A percentile compares a stretch with the other conserved stretches of the same genome.
Conservation (phyloP, 1,139 yeast genomes). For the Pichia sp. region DNA sequence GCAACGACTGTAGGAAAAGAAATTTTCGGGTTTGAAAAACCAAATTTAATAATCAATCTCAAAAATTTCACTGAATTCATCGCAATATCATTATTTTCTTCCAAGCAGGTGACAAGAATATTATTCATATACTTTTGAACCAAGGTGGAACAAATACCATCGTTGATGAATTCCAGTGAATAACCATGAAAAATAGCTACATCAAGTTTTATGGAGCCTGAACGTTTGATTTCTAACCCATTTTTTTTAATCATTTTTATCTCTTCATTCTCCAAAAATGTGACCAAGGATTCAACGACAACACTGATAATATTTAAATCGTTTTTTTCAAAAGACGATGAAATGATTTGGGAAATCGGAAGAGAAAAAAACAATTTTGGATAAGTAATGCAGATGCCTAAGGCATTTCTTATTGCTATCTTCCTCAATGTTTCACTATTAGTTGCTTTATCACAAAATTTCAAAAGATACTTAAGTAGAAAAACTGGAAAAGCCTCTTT, state of each 20-base stretch:
- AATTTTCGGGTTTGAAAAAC: constrained; percentile 66
- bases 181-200: constrained; percentile 48
- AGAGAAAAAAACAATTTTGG: constrained; percentile 55
- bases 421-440: constrained; percentile 29
- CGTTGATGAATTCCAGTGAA: constrained; percentile 39
- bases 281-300: constrained; percentile 46
- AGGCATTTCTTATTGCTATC: constrained; percentile 48
- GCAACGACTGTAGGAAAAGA: constrained; percentile 68
- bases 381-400: constrained; percentile 50
- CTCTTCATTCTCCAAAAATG: constrained; percentile 49
- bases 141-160: constrained; percentile 66
- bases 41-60: constrained; percentile 47
- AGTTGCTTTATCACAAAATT: constrained; percentile 35
- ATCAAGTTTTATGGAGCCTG: constrained; percentile 31
- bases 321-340: constrained; percentile 34
- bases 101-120: constrained; percentile 39
- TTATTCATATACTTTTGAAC: constrained; percentile 52
- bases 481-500: constrained; percentile 50
- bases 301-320: constrained; percentile 36
- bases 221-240: constrained; percentile 29
- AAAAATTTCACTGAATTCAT: constrained; percentile 45
- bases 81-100: constrained; percentile 28
- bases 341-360: constrained; percentile 45
- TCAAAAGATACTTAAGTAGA: constrained; percentile 46
- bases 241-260: constrained; percentile 31